Conservation (phyloP, 208 protist species). For the Trypanosomatidae sp. region DNA sequence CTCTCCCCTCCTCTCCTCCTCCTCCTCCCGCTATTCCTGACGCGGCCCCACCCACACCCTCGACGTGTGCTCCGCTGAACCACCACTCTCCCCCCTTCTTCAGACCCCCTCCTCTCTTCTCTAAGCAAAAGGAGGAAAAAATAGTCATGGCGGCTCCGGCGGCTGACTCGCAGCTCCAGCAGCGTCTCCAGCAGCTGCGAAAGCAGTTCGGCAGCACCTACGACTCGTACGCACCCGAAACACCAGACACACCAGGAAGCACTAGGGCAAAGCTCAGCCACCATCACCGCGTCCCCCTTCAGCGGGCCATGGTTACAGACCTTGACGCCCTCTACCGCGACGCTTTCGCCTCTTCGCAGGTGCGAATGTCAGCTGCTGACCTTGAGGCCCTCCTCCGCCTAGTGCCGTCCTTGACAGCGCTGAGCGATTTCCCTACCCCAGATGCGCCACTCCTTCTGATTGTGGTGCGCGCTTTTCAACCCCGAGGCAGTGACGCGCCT, state of each 20-base stretch:
- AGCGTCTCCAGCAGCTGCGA: conserved; percentile 22
- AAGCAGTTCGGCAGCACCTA: conserved; percentile 14
- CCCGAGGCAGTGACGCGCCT: not conserved
- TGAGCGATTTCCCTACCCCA: conserved; percentile 13
- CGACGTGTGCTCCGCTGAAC: not conserved
- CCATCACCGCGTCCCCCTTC: conserved; percentile 13
- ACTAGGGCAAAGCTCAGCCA: conserved; percentile 2
- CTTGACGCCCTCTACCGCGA: conserved; percentile 16
- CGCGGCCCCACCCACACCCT: not conserved
- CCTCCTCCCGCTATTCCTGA: not conserved
- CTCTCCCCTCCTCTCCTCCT: not conserved
- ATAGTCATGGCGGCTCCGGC: not conserved
- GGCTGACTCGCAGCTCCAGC: not conserved
- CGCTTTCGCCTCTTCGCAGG: not conserved
- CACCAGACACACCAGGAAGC: not conserved
- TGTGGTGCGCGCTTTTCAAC: conserved; percentile 6
- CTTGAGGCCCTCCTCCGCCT: conserved; percentile 20
- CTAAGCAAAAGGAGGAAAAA: no score
- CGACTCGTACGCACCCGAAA: conserved; percentile 6
- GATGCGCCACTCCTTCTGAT: conserved; percentile 17
- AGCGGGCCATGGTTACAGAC: conserved; percentile 9
- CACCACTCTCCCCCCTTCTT: not conserved
- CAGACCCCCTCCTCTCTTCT: not conserved
- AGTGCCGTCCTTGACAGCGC: conserved; percentile 27
- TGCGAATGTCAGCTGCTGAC: conserved; percentile 14